phyloP scores from a whole-genome alignment of 2,329 filamentous ascomycete species.

The Cytospora piceicola region DNA sequence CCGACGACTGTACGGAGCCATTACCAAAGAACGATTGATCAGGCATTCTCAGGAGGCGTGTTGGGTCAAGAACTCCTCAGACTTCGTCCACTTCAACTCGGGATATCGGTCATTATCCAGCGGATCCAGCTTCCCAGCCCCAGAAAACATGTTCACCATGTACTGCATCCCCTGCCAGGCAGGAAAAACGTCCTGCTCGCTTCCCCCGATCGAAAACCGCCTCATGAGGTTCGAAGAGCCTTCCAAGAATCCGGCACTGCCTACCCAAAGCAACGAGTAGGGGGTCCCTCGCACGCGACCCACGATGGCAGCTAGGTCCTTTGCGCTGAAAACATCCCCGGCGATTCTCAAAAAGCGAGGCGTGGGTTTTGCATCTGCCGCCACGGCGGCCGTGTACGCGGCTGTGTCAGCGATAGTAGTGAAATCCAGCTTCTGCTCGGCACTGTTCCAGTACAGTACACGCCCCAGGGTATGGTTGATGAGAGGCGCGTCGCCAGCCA shows the following conservation, averaged over 20 bases:
- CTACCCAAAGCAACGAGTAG: constrained; percentile 28
- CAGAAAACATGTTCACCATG: constrained; percentile 31
- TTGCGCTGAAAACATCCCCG: constrained; percentile 24
- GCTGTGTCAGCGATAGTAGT: constrained; percentile 32
- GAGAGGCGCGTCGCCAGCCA: constrained; percentile 20
- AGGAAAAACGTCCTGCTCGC: constrained; percentile 28
- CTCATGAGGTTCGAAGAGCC: constrained; percentile 24
- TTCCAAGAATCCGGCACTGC: constrained; percentile 28
- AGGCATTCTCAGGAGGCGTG: neutral
- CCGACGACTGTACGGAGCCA: neutral
- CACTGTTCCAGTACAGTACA: constrained; percentile 28
- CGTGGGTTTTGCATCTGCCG: constrained; percentile 30
- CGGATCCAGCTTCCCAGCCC: constrained; percentile 29
- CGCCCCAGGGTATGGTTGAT: constrained; percentile 22
- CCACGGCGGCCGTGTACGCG: constrained; percentile 31
- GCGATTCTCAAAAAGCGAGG: constrained; percentile 33
- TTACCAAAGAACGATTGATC: neutral
- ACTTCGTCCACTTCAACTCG: constrained; percentile 30
- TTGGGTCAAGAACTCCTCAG: constrained; percentile 20
- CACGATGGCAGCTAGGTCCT: constrained; percentile 26
- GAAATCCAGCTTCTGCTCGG: constrained; percentile 29
- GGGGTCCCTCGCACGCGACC: constrained; percentile 8
- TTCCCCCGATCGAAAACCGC: constrained; percentile 27
- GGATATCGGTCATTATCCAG: constrained; percentile 32
- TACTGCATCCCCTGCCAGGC: constrained; percentile 34